Evolutionary conservation across 257 asterid genomes (phyloP).

Genomic region (Petunia secreta): DNA sequence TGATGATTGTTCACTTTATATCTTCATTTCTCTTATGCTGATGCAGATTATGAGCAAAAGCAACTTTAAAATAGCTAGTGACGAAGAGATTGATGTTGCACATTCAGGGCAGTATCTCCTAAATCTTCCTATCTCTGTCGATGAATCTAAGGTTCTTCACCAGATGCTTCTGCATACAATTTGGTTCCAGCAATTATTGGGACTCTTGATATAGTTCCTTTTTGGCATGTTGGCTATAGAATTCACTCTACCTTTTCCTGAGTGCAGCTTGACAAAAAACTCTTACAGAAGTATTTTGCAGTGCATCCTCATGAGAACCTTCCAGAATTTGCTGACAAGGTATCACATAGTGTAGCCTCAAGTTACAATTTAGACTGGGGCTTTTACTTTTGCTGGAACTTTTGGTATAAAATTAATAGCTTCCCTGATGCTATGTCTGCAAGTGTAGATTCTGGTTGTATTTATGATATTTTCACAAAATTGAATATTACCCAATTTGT

Average conservation of each 20-base stretch:
- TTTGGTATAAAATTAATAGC: not conserved
- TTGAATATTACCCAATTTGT: conserved; percentile 16
- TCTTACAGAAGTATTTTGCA: conserved; percentile 73
- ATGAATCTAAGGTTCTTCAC: conserved; percentile 79
- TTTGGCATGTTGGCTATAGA: conserved; percentile 16
- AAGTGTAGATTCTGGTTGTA: conserved; percentile 11
- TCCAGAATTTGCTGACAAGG: conserved; percentile 95
- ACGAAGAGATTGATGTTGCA: conserved; percentile 91
- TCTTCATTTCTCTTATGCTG: conserved; percentile 40
- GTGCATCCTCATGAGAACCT: conserved; percentile 76
- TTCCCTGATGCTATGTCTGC: not conserved
- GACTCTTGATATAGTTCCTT: not conserved
- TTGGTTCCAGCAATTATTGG: conserved; percentile 1
- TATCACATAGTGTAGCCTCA: conserved; percentile 32
- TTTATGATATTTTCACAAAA: not conserved
- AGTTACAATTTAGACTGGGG: not conserved
- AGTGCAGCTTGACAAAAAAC: conserved; percentile 84
- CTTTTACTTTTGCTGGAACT: not conserved
- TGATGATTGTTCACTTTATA: conserved; percentile 24
- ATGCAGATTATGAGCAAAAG: conserved; percentile 92
- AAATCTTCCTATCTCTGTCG: conserved; percentile 90
- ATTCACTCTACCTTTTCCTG: conserved; percentile 34
- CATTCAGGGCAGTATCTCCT: conserved; percentile 93
- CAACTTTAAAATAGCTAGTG: conserved; percentile 84
- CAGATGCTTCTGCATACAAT: conserved; percentile 12